phyloP scores from a whole-genome alignment of 345 rosid species.

The Euphorbia pulcherrima region DNA sequence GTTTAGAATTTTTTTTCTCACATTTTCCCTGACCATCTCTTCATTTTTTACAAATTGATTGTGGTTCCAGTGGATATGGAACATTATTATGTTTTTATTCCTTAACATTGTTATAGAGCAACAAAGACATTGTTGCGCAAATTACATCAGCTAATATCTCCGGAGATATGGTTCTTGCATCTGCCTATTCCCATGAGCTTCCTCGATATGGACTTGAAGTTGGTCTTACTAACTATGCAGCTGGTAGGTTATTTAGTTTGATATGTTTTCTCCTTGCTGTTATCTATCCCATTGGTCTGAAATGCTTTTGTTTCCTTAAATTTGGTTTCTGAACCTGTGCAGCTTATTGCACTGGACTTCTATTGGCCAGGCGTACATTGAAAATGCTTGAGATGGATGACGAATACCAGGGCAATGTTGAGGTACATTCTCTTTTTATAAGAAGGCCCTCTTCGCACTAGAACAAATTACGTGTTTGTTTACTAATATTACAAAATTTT shows the following conservation, averaged over 20 bases:
- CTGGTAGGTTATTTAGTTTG: constrained; percentile 36
- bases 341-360: constrained; percentile 77
- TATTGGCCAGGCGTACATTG: constrained; percentile 66
- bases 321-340: background rate
- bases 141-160: constrained; percentile 52
- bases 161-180: constrained; percentile 63
- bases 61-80: background rate
- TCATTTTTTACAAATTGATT: background rate
- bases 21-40: background rate
- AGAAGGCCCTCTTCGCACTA: background rate
- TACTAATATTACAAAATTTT: background rate
- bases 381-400: constrained; percentile 68
- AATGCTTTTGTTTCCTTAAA: background rate
- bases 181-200: constrained; percentile 65
- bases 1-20: background rate
- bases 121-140: constrained; percentile 60
- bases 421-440: constrained; percentile 37
- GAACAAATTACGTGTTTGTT: background rate
- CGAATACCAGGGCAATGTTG: constrained; percentile 68
- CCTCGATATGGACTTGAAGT: constrained; percentile 61
- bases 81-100: background rate
- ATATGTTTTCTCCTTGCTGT: background rate
- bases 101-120: constrained; percentile 43
- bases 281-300: background rate
- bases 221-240: constrained; percentile 73